phyloP scores from a whole-genome alignment of 768 basidiomycete species.

The Tylopilus intermedius region DNA sequence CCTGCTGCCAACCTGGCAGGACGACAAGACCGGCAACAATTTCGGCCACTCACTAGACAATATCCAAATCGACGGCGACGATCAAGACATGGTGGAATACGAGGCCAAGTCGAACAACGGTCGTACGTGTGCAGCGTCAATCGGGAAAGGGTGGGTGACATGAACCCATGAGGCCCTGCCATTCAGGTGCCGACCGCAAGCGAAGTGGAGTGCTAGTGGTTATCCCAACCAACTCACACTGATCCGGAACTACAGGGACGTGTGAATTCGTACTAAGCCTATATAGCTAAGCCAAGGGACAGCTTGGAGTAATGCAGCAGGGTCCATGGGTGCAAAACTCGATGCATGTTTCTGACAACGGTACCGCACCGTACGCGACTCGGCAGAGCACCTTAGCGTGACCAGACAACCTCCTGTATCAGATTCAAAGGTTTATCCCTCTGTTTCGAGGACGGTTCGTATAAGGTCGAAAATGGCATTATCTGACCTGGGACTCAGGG shows the following conservation, averaged over 20 bases:
- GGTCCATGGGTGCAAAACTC: not conserved
- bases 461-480: too few relatives aligned
- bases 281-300: not conserved
- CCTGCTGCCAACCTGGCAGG: conserved; percentile 4
- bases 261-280: not conserved
- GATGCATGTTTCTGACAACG: too few relatives aligned
- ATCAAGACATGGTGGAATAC: not conserved
- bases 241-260: not conserved
- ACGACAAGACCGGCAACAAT: conserved; percentile 2
- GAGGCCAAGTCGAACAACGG: not conserved
- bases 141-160: not conserved
- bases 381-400: too few relatives aligned
- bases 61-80: not conserved
- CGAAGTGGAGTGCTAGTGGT: not conserved
- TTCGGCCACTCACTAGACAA: conserved; percentile 5
- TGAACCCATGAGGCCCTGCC: not conserved
- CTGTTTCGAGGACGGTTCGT: too few relatives aligned
- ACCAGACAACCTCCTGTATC: too few relatives aligned
- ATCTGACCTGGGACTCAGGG: too few relatives aligned
- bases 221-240: too few relatives aligned
- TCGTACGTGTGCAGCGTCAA: not conserved
- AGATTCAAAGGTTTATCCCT: too few relatives aligned
- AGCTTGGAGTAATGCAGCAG: not conserved
- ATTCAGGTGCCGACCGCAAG: not conserved
- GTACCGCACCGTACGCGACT: too few relatives aligned